Conservation (phyloP, 2,329 filamentous ascomycete genomes). For the Colletotrichum sp. region DNA sequence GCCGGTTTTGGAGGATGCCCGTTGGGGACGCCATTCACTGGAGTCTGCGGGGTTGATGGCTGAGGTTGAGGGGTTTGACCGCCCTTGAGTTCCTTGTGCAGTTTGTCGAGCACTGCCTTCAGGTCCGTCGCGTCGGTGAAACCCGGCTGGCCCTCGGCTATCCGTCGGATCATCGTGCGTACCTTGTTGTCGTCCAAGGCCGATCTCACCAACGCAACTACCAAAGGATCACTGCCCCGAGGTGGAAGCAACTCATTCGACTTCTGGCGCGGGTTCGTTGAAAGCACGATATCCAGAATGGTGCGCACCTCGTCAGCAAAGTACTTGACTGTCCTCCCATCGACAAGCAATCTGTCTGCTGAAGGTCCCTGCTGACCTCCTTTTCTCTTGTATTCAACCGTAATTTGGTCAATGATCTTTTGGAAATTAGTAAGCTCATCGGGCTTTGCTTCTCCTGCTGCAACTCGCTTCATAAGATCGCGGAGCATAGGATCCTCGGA, state of each 20-base stretch:
- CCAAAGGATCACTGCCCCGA: conserved; percentile 57
- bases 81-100: conserved; percentile 41
- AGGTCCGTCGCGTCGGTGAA: conserved; percentile 59
- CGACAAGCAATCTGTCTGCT: conserved; percentile 58
- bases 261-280: conserved; percentile 61
- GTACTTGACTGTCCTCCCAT: conserved; percentile 61
- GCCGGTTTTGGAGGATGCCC: conserved; percentile 25
- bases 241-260: conserved; percentile 58
- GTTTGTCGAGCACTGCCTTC: conserved; percentile 54
- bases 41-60: conserved; percentile 30
- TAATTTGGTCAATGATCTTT: conserved; percentile 80
- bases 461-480: conserved; percentile 83
- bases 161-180: conserved; percentile 56
- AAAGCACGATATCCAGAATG: conserved; percentile 63
- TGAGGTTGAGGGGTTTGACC: conserved; percentile 26
- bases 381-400: conserved; percentile 58
- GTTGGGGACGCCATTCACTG: conserved; percentile 36
- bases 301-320: conserved; percentile 63
- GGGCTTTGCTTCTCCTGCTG: conserved; percentile 70
- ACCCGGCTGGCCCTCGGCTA: conserved; percentile 54
- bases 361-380: conserved; percentile 56
- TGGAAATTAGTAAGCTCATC: conserved; percentile 79
- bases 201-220: conserved; percentile 61
- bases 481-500: conserved; percentile 75
- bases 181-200: conserved; percentile 56